phyloP scores from a whole-genome alignment of 768 basidiomycete genomes.

The Leucocoprinus leucothites region DNA sequence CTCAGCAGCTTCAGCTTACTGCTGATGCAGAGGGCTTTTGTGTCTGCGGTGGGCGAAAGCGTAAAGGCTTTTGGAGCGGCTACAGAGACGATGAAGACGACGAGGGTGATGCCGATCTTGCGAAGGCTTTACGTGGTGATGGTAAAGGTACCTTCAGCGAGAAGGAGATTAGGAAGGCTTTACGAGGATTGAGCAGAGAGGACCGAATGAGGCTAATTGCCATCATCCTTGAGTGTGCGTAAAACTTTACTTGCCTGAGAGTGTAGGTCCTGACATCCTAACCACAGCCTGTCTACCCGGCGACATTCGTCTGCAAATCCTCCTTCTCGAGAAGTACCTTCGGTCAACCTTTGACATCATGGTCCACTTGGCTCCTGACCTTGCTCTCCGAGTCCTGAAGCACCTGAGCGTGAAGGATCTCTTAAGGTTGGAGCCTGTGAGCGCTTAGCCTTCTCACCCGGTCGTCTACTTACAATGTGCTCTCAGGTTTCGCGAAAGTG shows the following conservation, averaged over 20 bases:
- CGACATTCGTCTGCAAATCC: slow-evolving; percentile 81
- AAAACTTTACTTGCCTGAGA: not conserved
- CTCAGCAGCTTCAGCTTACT: slow-evolving; percentile 19
- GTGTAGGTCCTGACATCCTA: slow-evolving; percentile 3
- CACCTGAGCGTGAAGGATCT: slow-evolving; percentile 55
- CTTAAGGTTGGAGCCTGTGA: slow-evolving; percentile 53
- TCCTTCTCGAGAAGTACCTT: slow-evolving; percentile 80
- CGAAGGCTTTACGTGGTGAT: slow-evolving; percentile 46
- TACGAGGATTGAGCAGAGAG: slow-evolving; percentile 60
- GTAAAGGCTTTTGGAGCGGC: slow-evolving; percentile 71
- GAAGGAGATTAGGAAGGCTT: slow-evolving; percentile 60
- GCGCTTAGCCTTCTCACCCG: slow-evolving; percentile 16
- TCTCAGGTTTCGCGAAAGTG: slow-evolving; percentile 42
- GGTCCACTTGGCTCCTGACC: slow-evolving; percentile 62
- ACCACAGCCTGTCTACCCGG: slow-evolving; percentile 71
- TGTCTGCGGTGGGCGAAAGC: slow-evolving; percentile 60
- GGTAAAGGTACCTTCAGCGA: slow-evolving; percentile 69
- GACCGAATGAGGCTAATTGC: slow-evolving; percentile 68
- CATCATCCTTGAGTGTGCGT: slow-evolving; percentile 60
- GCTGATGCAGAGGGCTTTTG: slow-evolving; percentile 30
- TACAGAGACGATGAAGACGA: slow-evolving; percentile 53
- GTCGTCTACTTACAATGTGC: slow-evolving; percentile 31
- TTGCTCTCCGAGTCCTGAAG: slow-evolving; percentile 63
- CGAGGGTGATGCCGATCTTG: slow-evolving; percentile 36
- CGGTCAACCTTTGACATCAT: slow-evolving; percentile 82